These are phyloP conservation scores for Nicotiana rustica DNA, from an alignment of 305 asterid species.

Conservation along the genomic window DNA sequence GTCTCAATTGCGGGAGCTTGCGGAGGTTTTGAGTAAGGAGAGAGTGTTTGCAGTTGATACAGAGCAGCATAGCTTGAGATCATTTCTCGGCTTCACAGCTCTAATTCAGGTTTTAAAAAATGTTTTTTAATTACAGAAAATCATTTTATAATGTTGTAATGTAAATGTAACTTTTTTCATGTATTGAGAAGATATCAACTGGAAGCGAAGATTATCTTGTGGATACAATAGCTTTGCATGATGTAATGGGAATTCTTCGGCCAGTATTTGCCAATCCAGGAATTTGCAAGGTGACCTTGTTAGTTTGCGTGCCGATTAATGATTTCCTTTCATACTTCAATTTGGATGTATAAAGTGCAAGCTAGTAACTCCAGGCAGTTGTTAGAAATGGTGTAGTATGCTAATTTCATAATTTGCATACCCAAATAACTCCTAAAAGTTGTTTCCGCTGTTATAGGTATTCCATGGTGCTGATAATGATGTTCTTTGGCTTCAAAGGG, in stretches of 20 bases:
- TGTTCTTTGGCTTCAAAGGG: constrained; percentile 97
- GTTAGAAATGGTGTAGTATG: background rate
- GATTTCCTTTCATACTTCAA: constrained; percentile 28
- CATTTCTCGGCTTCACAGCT: constrained; percentile 92
- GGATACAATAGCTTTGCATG: constrained; percentile 79
- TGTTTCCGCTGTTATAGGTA: constrained; percentile 59
- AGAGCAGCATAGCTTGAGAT: constrained; percentile 90
- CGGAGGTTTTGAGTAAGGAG: constrained; percentile 66
- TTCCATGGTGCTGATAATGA: constrained; percentile 99
- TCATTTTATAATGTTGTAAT: background rate
- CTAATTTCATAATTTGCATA: background rate
- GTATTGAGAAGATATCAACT: constrained; percentile 69
- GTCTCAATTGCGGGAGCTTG: constrained; percentile 66
- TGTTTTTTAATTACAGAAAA: background rate
- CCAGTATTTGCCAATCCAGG: constrained; percentile 82
- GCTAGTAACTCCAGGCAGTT: background rate
- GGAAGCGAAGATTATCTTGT: constrained; percentile 73
- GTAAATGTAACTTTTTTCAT: background rate
- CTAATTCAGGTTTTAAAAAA: constrained; percentile 73
- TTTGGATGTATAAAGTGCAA: background rate
- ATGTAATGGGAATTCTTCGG: constrained; percentile 77
- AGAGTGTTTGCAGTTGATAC: constrained; percentile 85
- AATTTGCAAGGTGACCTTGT: constrained; percentile 76
- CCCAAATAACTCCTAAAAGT: background rate
- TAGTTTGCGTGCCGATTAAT: background rate